These are phyloP conservation scores for Trametes versicolor DNA, from an alignment of 1,284 basidiomycete genomes.

Conservation along the genomic window DNA sequence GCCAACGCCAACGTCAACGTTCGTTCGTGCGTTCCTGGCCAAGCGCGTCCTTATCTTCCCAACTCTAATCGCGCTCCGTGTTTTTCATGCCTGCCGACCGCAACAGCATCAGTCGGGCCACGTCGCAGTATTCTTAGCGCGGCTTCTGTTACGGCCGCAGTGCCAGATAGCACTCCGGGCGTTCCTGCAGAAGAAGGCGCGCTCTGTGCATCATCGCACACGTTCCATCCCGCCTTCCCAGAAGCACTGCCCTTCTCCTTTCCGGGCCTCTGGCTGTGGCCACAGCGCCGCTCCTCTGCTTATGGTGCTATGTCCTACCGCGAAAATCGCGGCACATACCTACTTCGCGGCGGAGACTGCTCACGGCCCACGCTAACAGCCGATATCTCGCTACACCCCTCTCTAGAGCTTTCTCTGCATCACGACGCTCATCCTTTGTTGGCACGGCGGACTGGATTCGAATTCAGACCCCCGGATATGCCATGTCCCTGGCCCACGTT, in stretches of 20 bases:
- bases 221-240: not conserved
- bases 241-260: not conserved
- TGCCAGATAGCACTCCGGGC: slow-evolving; percentile 4
- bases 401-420: not conserved
- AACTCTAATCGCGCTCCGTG: not conserved
- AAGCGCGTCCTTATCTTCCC: not conserved
- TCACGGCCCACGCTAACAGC: no score
- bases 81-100: not conserved
- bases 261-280: no score
- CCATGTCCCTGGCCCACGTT: not conserved
- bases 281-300: no score
- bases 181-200: not conserved
- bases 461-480: not conserved
- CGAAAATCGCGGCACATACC: no score
- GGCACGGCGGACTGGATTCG: not conserved
- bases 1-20: no score
- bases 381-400: not conserved
- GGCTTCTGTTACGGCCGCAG: not conserved
- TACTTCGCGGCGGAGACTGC: no score
- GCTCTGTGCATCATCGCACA: not conserved
- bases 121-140: not conserved
- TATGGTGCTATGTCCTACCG: no score
- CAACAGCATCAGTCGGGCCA: not conserved
- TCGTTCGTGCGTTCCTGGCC: not conserved
- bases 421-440: not conserved